These are phyloP conservation scores for Isatis lusitanica DNA, from an alignment of 441 rosid genomes.

Conservation along the genomic window DNA sequence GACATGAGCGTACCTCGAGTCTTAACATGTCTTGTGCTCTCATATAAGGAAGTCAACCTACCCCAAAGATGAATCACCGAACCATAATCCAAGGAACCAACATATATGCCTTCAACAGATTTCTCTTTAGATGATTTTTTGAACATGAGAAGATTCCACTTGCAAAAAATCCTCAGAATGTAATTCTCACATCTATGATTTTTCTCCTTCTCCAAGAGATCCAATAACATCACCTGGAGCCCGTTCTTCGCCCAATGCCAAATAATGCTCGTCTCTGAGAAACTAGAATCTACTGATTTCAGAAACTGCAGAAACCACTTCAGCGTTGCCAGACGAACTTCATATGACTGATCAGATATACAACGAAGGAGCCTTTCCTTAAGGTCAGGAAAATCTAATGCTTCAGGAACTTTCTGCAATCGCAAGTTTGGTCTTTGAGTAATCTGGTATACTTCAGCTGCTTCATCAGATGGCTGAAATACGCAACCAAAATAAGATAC, in stretches of 20 bases:
- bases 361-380: constrained; percentile 58
- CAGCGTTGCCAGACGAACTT: constrained; percentile 84
- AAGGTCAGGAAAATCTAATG: constrained; percentile 45
- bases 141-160: constrained; percentile 81
- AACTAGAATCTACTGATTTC: constrained; percentile 46
- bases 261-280: constrained; percentile 46
- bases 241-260: constrained; percentile 63
- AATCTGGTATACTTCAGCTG: constrained; percentile 44
- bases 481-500: constrained; percentile 78
- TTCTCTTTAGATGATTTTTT: constrained; percentile 38
- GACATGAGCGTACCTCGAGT: constrained; percentile 68
- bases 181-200: constrained; percentile 70
- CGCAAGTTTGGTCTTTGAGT: constrained; percentile 35
- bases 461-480: constrained; percentile 62
- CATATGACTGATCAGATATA: constrained; percentile 79
- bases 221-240: constrained; percentile 66
- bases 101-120: constrained; percentile 40
- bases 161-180: constrained; percentile 74
- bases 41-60: constrained; percentile 55
- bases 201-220: constrained; percentile 63
- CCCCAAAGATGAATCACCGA: constrained; percentile 71
- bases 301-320: constrained; percentile 83
- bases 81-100: constrained; percentile 63
- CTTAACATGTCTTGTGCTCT: constrained; percentile 61
- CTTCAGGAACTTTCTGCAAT: constrained; percentile 36